Conservation (phyloP, 768 basidiomycete genomes). For the Pisolithus orientalis region DNA sequence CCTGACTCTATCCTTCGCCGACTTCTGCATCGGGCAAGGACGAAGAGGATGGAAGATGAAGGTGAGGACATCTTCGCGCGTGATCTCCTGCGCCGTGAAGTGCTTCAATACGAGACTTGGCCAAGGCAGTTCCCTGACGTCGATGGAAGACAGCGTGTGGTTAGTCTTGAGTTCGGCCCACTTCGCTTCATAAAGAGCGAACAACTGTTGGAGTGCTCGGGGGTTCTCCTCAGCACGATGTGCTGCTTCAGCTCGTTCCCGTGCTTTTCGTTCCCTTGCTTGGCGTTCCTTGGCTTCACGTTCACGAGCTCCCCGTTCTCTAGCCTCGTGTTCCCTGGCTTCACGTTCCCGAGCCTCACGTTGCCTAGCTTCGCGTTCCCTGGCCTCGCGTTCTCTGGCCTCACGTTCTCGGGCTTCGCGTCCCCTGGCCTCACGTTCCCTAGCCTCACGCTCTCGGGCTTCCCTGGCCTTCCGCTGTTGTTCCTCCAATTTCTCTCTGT, state of each 20-base stretch:
- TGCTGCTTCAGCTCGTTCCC: slow-evolving; percentile 9
- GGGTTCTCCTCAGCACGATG: slow-evolving; percentile 5
- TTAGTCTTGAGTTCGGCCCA: slow-evolving; percentile 31
- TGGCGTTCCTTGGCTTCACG: slow-evolving; percentile 14
- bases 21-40: slow-evolving; percentile 24
- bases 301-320: slow-evolving; percentile 16
- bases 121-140: slow-evolving; percentile 39
- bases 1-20: slow-evolving; percentile 30
- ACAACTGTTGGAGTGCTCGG: slow-evolving; percentile 4
- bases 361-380: slow-evolving; percentile 15
- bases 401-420: slow-evolving; percentile 14
- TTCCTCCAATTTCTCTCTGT: slow-evolving; percentile 14
- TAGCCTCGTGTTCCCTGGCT: slow-evolving; percentile 16
- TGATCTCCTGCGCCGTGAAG: slow-evolving; percentile 27
- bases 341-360: slow-evolving; percentile 15
- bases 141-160: slow-evolving; percentile 12
- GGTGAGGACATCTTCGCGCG: slow-evolving; percentile 24
- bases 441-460: slow-evolving; percentile 9
- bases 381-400: slow-evolving; percentile 17
- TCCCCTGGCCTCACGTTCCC: slow-evolving; percentile 7
- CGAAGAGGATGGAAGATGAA: slow-evolving; percentile 38
- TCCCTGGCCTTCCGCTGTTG: slow-evolving; percentile 10
- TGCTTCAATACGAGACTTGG: slow-evolving; percentile 27
- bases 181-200: slow-evolving; percentile 27
- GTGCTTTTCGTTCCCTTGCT: neutral